Percentiles rank a stretch among this genome's conserved stretches.
Conservation (phyloP, 768 basidiomycete species). For the Podaxis pistillaris region DNA sequence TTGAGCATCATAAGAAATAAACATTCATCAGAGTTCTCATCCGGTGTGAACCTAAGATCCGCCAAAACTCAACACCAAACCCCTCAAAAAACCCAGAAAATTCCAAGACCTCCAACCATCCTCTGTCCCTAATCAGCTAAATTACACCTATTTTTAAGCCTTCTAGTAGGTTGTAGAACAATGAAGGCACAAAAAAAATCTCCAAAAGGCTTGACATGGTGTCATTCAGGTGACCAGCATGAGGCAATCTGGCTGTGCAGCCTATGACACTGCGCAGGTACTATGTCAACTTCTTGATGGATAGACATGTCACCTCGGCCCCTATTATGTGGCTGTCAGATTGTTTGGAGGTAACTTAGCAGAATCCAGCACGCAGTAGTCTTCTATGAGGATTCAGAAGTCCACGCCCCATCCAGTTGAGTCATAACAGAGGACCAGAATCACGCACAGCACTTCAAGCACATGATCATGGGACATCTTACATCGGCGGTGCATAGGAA, state of each 20-base stretch:
- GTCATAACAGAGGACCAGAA: neutral
- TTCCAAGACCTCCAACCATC: neutral
- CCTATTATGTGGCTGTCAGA: too few species aligned
- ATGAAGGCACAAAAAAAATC: neutral
- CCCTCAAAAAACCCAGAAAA: neutral
- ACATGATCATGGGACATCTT: too few species aligned
- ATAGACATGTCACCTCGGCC: neutral
- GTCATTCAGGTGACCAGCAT: neutral
- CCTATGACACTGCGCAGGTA: too few species aligned
- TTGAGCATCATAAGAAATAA: neutral
- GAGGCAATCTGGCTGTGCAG: neutral
- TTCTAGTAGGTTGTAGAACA: constrained; percentile 9
- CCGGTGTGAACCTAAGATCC: neutral
- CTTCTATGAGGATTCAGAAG: constrained; percentile 12
- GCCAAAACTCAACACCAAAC: neutral
- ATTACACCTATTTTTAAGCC: neutral
- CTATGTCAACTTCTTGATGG: too few species aligned
- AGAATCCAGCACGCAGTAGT: neutral
- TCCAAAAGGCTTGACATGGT: neutral
- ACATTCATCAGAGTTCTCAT: neutral
- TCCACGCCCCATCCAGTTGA: neutral
- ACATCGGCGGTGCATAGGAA: too few species aligned
- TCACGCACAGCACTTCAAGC: too few species aligned
- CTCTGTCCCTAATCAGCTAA: neutral
- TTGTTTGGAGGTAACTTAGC: neutral